Evolutionary conservation across 2,329 filamentous ascomycete genomes (phyloP).

Genomic region (Xylaria sp.): DNA sequence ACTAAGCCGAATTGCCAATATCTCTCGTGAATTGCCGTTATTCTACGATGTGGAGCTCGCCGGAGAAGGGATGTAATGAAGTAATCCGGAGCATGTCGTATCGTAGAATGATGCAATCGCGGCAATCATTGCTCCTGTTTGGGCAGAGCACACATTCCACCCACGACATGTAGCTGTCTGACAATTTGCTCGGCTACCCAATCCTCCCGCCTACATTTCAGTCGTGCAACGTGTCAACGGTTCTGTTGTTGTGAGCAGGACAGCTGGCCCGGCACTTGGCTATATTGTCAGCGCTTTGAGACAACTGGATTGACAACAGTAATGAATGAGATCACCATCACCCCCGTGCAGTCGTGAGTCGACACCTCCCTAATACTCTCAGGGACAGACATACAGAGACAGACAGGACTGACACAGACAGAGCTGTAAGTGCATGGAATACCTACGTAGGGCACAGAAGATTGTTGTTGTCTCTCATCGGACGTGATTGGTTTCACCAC

Average conservation of each 20-base stretch:
- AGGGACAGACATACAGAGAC: too few relatives aligned
- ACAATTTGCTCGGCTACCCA: conserved; percentile 19
- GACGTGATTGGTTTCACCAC: neutral
- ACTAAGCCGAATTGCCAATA: neutral
- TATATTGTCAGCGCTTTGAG: conserved; percentile 10
- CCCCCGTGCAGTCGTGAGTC: too few relatives aligned
- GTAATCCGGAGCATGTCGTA: conserved; percentile 13
- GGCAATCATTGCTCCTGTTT: conserved; percentile 27
- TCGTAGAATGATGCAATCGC: conserved; percentile 29
- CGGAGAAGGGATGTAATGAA: conserved; percentile 11
- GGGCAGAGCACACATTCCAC: conserved; percentile 28
- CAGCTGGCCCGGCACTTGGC: conserved; percentile 1
- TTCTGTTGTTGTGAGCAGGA: conserved; percentile 21
- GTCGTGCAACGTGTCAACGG: conserved; percentile 28
- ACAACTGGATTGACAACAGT: conserved; percentile 4
- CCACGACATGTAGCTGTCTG: conserved; percentile 18
- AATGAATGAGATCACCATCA: neutral
- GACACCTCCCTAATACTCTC: too few relatives aligned
- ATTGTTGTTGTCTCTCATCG: neutral
- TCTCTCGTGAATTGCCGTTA: neutral
- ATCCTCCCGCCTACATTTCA: conserved; percentile 9
- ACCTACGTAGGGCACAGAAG: neutral
- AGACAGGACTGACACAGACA: too few relatives aligned
- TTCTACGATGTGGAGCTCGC: conserved; percentile 4
- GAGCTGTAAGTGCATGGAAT: neutral